Evolutionary conservation across 257 asterid genomes (phyloP).

Genomic region (Sherardia arvensis): DNA sequence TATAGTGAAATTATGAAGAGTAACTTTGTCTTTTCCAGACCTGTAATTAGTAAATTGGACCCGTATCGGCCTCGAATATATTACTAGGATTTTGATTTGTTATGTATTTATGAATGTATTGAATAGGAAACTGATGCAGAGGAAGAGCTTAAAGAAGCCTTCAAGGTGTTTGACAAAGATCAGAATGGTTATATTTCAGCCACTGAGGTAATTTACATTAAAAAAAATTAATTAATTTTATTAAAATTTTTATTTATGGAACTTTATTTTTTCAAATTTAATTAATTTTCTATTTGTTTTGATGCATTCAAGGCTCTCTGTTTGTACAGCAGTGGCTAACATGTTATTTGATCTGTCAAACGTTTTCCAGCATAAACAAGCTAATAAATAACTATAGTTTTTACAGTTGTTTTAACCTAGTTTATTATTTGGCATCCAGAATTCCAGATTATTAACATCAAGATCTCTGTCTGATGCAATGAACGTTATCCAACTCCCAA

Average conservation of each 20-base stretch:
- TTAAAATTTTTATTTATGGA: too few species aligned
- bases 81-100: background rate
- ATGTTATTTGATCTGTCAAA: conserved; percentile 27
- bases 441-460: background rate
- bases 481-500: conserved; percentile 11
- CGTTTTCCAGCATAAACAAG: conserved; percentile 1
- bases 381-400: conserved; percentile 6
- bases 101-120: background rate
- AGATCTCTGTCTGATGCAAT: conserved; percentile 10
- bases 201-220: conserved; percentile 25
- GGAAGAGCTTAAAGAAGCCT: conserved; percentile 46
- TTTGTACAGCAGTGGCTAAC: conserved; percentile 15
- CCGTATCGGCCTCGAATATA: too few species aligned
- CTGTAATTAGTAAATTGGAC: too few species aligned
- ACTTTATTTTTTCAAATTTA: too few species aligned
- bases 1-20: too few species aligned
- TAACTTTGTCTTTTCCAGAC: too few species aligned
- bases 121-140: conserved; percentile 37
- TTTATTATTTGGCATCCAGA: conserved; percentile 9
- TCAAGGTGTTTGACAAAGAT: conserved; percentile 46
- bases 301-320: background rate
- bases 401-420: conserved; percentile 19
- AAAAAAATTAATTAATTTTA: too few species aligned
- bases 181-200: conserved; percentile 51
- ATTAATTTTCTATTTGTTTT: too few species aligned